A percentile compares a stretch with the other conserved stretches of the same genome.
Evolutionary conservation across 2,329 filamentous ascomycete species (phyloP).

Genomic region (Dactylellina parvicollis): DNA sequence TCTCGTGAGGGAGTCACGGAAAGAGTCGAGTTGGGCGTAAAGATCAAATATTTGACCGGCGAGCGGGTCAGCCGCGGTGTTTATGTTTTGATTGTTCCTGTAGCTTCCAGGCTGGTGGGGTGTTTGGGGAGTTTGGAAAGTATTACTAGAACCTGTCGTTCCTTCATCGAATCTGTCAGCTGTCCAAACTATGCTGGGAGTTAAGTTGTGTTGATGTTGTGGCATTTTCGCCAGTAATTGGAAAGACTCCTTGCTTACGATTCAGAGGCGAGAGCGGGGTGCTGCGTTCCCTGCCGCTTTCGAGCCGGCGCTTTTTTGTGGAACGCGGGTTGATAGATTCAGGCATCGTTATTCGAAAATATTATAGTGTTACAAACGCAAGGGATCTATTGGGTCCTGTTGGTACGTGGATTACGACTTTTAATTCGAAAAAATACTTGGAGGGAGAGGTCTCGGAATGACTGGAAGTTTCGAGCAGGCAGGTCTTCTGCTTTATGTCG

Average conservation of each 20-base stretch:
- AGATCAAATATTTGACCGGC: constrained; percentile 16
- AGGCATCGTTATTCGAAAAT: not conserved
- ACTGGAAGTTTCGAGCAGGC: too few relatives aligned
- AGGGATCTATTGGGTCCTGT: too few relatives aligned
- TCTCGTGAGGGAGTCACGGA: constrained; percentile 14
- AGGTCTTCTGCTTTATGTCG: too few relatives aligned
- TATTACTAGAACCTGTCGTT: not conserved
- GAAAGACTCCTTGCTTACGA: constrained; percentile 11
- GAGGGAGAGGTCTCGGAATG: too few relatives aligned
- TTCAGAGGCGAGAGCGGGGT: constrained; percentile 6
- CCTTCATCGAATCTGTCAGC: not conserved
- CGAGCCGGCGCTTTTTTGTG: constrained; percentile 37
- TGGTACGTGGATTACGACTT: too few relatives aligned
- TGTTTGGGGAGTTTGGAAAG: not conserved
- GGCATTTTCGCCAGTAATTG: constrained; percentile 19
- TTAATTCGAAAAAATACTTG: too few relatives aligned
- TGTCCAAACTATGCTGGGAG: not conserved
- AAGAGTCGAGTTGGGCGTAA: constrained; percentile 19
- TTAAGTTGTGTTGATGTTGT: constrained; percentile 23
- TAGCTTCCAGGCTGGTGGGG: not conserved
- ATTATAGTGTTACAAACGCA: not conserved
- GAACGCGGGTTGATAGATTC: constrained; percentile 15
- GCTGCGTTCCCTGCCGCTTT: not conserved
- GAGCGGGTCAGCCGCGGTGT: constrained; percentile 11
- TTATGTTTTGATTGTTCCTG: not conserved